A percentile compares a stretch with the other conserved stretches of the same genome.
phyloP scores from a whole-genome alignment of 345 rosid species.

The Zanthoxylum bungeanum region DNA sequence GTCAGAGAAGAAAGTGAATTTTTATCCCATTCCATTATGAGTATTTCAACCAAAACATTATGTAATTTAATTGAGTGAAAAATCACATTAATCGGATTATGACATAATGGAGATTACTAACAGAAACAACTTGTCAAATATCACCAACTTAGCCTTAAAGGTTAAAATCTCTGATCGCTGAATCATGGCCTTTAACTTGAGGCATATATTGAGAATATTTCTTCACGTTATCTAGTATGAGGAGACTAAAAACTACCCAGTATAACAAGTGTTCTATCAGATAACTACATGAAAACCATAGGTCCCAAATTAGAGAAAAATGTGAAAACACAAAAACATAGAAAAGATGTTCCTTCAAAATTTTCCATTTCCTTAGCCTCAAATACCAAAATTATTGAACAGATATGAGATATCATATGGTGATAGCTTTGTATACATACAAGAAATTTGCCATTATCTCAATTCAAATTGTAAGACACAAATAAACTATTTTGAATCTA shows the following conservation, averaged over 20 bases:
- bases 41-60: background rate
- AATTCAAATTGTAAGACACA: slow-evolving; percentile 4
- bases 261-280: background rate
- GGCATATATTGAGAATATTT: background rate
- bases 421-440: background rate
- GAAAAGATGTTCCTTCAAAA: background rate
- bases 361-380: background rate
- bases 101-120: background rate
- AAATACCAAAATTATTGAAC: background rate
- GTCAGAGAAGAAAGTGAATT: background rate
- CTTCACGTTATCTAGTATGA: background rate
- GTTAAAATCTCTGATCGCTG: background rate
- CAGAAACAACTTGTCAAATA: background rate
- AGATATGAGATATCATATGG: background rate
- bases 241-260: background rate
- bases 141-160: background rate
- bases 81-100: background rate
- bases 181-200: background rate
- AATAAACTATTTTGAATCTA: background rate
- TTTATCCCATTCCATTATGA: background rate
- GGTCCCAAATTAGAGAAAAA: background rate
- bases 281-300: background rate
- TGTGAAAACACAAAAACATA: background rate
- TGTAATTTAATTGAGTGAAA: background rate
- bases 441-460: background rate